Base-by-base conservation (phyloP, 768 basidiomycete genomes). In the Calocera viscosa region DNA sequence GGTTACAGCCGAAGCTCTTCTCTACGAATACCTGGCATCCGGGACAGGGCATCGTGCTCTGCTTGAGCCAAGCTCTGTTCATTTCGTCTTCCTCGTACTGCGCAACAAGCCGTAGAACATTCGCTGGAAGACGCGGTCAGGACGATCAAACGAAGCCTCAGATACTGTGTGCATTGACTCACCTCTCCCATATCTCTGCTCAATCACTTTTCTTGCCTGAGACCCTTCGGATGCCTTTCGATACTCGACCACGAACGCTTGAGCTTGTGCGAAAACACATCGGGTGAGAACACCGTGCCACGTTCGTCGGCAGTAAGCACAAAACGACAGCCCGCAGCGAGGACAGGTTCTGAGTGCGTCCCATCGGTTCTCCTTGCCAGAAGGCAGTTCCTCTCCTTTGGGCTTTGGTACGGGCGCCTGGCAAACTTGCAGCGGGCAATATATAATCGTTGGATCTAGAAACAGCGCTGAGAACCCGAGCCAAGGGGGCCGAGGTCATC, bases 391-490 rank as follows among this genome's bases (percentile, higher is more conserved):
- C 1, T 75, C 74, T 19, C 32, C 40, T 75, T 77, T 34, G 68
- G 88, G 86, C 69, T 82, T 83, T 39, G 83, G 80, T 7, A 94
- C 88, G 19, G 89, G 84, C n/a, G 83, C 81, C 74, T 94, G 93
- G 73, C 93, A 96, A 63, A 84, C 82, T 39, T 81, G 76, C 76
- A 90, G 81, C 0, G 92, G 93, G 76, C 93, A 96, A 70, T 88
- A 82, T 3, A 90, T 81, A 67, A 88, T 86, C 5, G 86, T 81
- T 26, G 90, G 90, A 75, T 94, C 91, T 89, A 66, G 24, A 34
- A n/a, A 33, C 38, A 26, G n/a, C 40, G 41, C 8, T 35, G 34
- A 65, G 26, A 38, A 24, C 43, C 19, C 11, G 39, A 65, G 34
- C 38, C 64, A 64, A 22, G 65, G 63, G 14, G 22, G 64, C 16